Conservation (phyloP, 179 eudicot species). For the Monotropa hypopitys region DNA sequence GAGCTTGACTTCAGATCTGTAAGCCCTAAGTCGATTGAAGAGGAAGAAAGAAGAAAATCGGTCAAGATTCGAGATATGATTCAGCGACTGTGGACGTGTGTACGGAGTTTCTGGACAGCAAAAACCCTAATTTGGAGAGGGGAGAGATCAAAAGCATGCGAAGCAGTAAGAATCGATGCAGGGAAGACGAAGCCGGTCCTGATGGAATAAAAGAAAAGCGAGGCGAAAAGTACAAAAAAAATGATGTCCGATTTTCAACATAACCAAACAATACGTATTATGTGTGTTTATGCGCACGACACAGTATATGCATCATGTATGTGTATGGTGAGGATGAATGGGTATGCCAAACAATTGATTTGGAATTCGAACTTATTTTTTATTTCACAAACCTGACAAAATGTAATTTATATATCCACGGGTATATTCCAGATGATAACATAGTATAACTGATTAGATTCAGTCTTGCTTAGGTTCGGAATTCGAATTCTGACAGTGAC, state of each 20-base stretch:
- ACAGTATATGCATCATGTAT: background rate
- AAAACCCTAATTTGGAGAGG: conserved; percentile 8
- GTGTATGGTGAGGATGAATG: background rate
- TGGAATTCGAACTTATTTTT: too few species aligned
- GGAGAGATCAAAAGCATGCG: background rate
- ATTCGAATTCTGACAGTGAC: too few species aligned
- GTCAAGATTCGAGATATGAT: background rate
- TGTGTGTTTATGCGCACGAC: background rate
- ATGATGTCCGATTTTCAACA: background rate
- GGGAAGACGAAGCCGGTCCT: conserved; percentile 2
- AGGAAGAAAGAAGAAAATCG: background rate
- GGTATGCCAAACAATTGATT: too few species aligned
- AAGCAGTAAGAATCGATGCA: conserved; percentile 5
- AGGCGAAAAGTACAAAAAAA: conserved; percentile 7
- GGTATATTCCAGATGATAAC: too few species aligned
- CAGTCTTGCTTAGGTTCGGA: too few species aligned
- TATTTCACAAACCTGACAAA: too few species aligned
- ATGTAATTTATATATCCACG: too few species aligned
- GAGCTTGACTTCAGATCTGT: conserved; percentile 17
- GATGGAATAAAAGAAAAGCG: background rate
- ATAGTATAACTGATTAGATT: too few species aligned
- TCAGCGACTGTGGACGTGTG: background rate
- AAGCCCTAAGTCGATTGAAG: conserved; percentile 11
- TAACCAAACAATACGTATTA: background rate
- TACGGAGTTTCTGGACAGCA: background rate